A percentile compares a stretch with the other conserved stretches of the same genome.
Evolutionary conservation across 805 yeast species (phyloP).

Genomic region (Metschnikowia reukaufii): DNA sequence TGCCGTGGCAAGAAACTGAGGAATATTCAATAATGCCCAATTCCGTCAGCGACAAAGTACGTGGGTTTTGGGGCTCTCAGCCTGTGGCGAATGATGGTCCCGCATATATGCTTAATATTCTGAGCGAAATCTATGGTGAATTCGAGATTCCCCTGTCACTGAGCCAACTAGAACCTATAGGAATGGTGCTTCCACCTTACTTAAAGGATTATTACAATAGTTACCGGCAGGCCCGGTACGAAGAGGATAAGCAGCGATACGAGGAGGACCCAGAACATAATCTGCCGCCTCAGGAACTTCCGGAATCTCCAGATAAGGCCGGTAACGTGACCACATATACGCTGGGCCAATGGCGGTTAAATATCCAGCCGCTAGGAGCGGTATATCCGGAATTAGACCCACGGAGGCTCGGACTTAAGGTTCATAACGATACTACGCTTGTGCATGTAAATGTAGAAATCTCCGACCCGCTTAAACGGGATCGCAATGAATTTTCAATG

Average conservation of each 20-base stretch:
- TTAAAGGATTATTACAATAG: slow-evolving; percentile 30
- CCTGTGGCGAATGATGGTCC: slow-evolving; percentile 12
- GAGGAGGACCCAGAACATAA: slow-evolving; percentile 29
- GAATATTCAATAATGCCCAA: slow-evolving; percentile 61
- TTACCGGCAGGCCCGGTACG: slow-evolving; percentile 25
- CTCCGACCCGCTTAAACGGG: slow-evolving; percentile 47
- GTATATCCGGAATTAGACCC: slow-evolving; percentile 25
- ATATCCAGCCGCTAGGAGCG: slow-evolving; percentile 24
- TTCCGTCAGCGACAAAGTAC: slow-evolving; percentile 47
- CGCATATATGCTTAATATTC: slow-evolving; percentile 45
- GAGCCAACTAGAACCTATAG: slow-evolving; percentile 17
- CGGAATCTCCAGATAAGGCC: slow-evolving; percentile 13
- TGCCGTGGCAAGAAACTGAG: slow-evolving; percentile 48
- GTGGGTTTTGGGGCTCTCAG: slow-evolving; percentile 50
- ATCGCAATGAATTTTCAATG: slow-evolving; percentile 50
- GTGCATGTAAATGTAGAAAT: slow-evolving; percentile 32
- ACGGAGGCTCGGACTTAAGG: slow-evolving; percentile 13
- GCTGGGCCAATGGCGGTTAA: slow-evolving; percentile 28
- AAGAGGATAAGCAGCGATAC: slow-evolving; percentile 27
- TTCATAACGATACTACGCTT: slow-evolving; percentile 34
- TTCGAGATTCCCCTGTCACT: slow-evolving; percentile 26
- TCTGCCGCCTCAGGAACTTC: slow-evolving; percentile 19
- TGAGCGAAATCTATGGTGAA: slow-evolving; percentile 48
- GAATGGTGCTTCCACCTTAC: slow-evolving; percentile 30
- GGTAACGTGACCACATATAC: slow-evolving; percentile 31